Evolutionary conservation across 2,329 filamentous ascomycete species (phyloP), one percentile per base, ranked within the genome.

Genomic region (Colletotrichum lupini): DNA sequence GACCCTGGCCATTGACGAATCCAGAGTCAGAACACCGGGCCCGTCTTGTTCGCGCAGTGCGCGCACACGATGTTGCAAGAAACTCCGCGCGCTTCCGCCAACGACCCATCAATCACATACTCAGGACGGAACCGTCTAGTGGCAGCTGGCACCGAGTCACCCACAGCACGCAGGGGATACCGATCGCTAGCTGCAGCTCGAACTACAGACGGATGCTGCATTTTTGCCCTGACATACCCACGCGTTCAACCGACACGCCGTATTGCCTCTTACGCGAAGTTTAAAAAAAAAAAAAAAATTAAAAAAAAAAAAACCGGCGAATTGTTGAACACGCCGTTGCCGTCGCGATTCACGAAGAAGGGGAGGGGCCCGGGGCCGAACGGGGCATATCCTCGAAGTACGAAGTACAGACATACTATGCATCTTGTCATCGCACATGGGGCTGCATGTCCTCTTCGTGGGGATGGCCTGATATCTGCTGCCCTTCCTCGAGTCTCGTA

Each of bases 161-260:
- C 46, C 49, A 28, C 22, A 67, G 56, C 19, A 67, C 26, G 57
- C 68, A 37, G 49, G 56, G 46, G 55, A 71, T 24, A 26, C 30
- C 49, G 57, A 62, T 72, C 57, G 37, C 68, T 58, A 37, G 68
- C 63, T 63, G 65, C 69, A 68, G 68, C 42, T 42, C 19, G 26
- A 26, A 53, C 59, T 53, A 9, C 49, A 67, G 32, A 28, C 30
- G 8, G 22, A 68, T 46, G 58, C 65, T 26, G 49, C 37, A 37
- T 12, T 57, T 57, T 42, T 53, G 4, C 32, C 52, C 56, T 56
- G 42, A 57, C 26, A 30, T 37, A 62, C 35, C 57, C 57, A 57
- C 64, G 49, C 68, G 57, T 61, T 49, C 19, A 22, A 19, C n/a
- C 42, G 37, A 57, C 57, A 57, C 57, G 68, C 57, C 35, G 12